Evolutionary conservation across 2,329 filamentous ascomycete genomes (phyloP).

Genomic region (Botrytis tulipae): DNA sequence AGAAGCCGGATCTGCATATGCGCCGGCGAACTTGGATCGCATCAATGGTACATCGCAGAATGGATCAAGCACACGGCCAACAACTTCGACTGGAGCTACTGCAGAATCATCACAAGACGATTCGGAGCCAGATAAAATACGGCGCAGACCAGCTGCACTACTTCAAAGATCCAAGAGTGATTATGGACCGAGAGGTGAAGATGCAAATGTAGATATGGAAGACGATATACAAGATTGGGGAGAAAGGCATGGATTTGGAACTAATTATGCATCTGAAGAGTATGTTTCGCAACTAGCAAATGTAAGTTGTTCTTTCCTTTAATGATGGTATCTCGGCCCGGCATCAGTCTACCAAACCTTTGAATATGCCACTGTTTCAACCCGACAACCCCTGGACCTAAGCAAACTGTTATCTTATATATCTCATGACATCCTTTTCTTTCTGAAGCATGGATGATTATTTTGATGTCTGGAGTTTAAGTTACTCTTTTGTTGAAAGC

Average conservation of each 20-base stretch:
- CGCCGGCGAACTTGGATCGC: conserved; percentile 14
- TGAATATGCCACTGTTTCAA: neutral
- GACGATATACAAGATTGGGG: conserved; percentile 38
- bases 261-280: conserved; percentile 69
- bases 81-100: conserved; percentile 28
- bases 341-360: neutral
- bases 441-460: conserved; percentile 11
- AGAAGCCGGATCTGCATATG: conserved; percentile 4
- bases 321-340: conserved; percentile 3
- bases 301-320: conserved; percentile 44
- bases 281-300: conserved; percentile 66
- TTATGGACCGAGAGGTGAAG: conserved; percentile 47
- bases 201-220: conserved; percentile 30
- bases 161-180: conserved; percentile 50
- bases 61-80: conserved; percentile 24
- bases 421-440: neutral
- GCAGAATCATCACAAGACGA: conserved; percentile 37
- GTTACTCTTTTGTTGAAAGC: conserved; percentile 12
- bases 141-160: conserved; percentile 32
- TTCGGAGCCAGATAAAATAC: conserved; percentile 30
- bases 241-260: conserved; percentile 68
- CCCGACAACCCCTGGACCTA: neutral
- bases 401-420: neutral
- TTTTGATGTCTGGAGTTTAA: conserved; percentile 5
- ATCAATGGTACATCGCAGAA: conserved; percentile 7